Evolutionary conservation across 2,329 filamentous ascomycete species (phyloP), one percentile per base, ranked within the genome.

Genomic region (Cercospora beticola): DNA sequence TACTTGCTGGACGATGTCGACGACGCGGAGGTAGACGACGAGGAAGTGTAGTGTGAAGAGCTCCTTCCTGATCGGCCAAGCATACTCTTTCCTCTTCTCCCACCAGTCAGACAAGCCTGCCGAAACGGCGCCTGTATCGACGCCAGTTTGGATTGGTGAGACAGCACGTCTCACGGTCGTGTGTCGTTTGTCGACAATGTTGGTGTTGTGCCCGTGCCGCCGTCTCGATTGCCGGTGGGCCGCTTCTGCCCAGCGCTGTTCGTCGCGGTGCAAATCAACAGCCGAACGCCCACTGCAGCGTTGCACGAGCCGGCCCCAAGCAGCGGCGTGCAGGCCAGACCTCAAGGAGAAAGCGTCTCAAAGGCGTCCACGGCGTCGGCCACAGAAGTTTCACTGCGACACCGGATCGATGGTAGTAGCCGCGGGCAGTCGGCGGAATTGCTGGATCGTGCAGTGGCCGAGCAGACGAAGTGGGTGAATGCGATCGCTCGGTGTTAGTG

Each of bases 101-200:
- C 65, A 56, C 68, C 64, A 40, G 57, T 64, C 71, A 73, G 63
- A 76, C 72, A 75, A 70, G 65, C 70, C 71, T 74, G 75, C 74
- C 74, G 71, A 71, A 74, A 72, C 61, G 75, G 74, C 72, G 71
- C 71, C 68, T 75, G 75, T 74, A 75, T 72, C 54, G 75, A 77
- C 72, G 76, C 75, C 76, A 77, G 75, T 71, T 77, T 77, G 76
- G 65, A 70, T 56, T 59, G 56, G 72, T 72, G 74, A 74, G 72
- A 73, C 74, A 36, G 21, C 7, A 9, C 36, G 71, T 71, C 72
- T 72, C 73, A 72, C 73, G 56, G 62, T 56, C n/a, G 26, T 40
- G 58, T 69, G 66, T 56, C 66, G 67, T 26, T 43, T 18, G 21
- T 21, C 33, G 58, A 61, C 58, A 26, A 33, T 43, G 16, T 40